Percentiles rank a stretch among this genome's conserved stretches.
These are phyloP conservation scores for Phytophthora cryptogea DNA, from an alignment of 352 stramenopile genomes.

Conservation along the genomic window DNA sequence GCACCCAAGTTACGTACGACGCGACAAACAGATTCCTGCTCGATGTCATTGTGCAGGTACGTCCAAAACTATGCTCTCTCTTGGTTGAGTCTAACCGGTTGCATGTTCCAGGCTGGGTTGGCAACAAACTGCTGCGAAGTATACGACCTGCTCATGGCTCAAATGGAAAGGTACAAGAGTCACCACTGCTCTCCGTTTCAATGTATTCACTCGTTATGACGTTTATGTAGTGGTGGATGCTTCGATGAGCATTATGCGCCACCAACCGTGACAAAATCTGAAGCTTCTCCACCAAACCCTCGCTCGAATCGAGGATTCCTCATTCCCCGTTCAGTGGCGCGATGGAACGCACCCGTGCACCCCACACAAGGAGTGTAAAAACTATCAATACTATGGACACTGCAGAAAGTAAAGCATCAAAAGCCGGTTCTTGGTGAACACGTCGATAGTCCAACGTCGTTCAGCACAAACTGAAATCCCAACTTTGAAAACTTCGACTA, in stretches of 20 bases:
- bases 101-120: slow-evolving; percentile 40
- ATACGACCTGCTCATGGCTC: slow-evolving; percentile 43
- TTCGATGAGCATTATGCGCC: slow-evolving; percentile 57
- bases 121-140: slow-evolving; percentile 36
- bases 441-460: slow-evolving; percentile 8
- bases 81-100: background rate
- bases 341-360: slow-evolving; percentile 48
- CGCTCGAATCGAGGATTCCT: slow-evolving; percentile 32
- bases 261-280: slow-evolving; percentile 46
- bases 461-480: slow-evolving; percentile 1
- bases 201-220: background rate
- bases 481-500: background rate
- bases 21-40: slow-evolving; percentile 55
- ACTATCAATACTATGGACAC: background rate
- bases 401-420: background rate
- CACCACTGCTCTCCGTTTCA: background rate
- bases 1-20: slow-evolving; percentile 70
- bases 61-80: slow-evolving; percentile 1
- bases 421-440: background rate
- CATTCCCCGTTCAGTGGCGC: slow-evolving; percentile 35
- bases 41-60: slow-evolving; percentile 62
- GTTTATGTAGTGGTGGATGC: slow-evolving; percentile 40
- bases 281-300: slow-evolving; percentile 21
- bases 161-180: slow-evolving; percentile 44
- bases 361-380: slow-evolving; percentile 42